Evolutionary conservation across 345 rosid species (phyloP).

Genomic region (Carallia brachiata): DNA sequence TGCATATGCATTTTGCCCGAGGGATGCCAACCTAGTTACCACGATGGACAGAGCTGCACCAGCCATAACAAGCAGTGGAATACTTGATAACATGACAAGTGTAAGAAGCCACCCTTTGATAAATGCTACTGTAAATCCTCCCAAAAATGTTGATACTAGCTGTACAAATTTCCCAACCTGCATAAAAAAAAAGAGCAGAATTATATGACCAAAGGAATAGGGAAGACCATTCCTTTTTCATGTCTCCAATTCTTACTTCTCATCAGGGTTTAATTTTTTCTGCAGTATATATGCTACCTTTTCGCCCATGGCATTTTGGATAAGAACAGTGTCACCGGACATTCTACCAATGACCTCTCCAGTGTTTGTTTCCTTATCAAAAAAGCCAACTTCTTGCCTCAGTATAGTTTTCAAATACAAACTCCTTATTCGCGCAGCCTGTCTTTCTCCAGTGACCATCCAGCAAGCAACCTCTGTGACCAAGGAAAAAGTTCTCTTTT

Average conservation of each 20-base stretch:
- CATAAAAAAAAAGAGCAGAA: neutral
- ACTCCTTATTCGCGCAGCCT: conserved; percentile 67
- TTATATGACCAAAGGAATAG: neutral
- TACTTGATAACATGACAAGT: conserved; percentile 59
- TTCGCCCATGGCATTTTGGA: conserved; percentile 97
- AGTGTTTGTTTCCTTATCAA: conserved; percentile 74
- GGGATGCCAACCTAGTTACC: conserved; percentile 59
- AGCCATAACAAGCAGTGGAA: conserved; percentile 65
- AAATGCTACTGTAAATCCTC: conserved; percentile 76
- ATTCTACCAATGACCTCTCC: conserved; percentile 95
- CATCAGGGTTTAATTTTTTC: neutral
- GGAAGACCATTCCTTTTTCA: neutral
- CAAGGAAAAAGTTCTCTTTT: conserved; percentile 7
- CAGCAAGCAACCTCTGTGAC: conserved; percentile 77
- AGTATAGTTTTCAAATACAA: conserved; percentile 70
- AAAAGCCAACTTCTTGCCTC: conserved; percentile 79
- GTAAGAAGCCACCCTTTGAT: conserved; percentile 85
- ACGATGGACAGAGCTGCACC: conserved; percentile 54
- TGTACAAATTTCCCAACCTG: conserved; percentile 90
- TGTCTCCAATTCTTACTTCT: neutral
- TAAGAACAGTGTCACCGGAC: conserved; percentile 95
- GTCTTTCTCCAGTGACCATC: conserved; percentile 92
- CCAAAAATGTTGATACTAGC: conserved; percentile 65
- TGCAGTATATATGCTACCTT: conserved; percentile 44
- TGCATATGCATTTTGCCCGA: conserved; percentile 74